Conservation (phyloP, 2,329 filamentous ascomycete species). For the Penicillium sp. region DNA sequence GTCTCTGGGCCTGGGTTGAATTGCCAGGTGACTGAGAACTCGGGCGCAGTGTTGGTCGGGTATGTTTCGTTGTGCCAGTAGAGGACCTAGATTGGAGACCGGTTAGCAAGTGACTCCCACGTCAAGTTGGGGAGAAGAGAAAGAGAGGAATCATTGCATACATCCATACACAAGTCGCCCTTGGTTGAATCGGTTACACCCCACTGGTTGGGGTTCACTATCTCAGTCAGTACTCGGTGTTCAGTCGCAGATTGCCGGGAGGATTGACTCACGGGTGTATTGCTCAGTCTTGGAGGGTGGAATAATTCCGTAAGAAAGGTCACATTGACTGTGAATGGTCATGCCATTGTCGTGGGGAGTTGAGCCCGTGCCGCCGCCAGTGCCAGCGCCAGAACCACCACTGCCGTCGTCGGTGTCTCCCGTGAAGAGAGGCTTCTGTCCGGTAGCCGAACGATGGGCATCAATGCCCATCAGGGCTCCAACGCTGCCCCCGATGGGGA, state of each 20-base stretch:
- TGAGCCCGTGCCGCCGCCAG: conserved; percentile 19
- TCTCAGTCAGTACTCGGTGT: background rate
- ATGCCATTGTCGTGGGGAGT: conserved; percentile 37
- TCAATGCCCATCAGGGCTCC: conserved; percentile 55
- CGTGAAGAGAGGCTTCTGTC: conserved; percentile 50
- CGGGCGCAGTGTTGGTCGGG: conserved; percentile 49
- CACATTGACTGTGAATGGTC: conserved; percentile 43
- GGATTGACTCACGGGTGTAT: conserved; percentile 50
- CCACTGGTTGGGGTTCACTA: conserved; percentile 61
- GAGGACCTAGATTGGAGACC: conserved; percentile 42
- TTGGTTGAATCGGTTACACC: conserved; percentile 40
- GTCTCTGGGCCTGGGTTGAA: conserved; percentile 46
- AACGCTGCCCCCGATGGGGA: conserved; percentile 54
- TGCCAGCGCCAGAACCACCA: conserved; percentile 20
- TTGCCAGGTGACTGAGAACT: conserved; percentile 57
- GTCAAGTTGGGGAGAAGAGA: background rate
- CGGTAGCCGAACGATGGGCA: conserved; percentile 44
- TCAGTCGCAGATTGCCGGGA: background rate
- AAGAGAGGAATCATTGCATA: conserved; percentile 35
- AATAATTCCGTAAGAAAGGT: conserved; percentile 49
- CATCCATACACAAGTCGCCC: conserved; percentile 55
- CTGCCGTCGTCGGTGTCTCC: conserved; percentile 24
- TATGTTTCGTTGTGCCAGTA: conserved; percentile 55
- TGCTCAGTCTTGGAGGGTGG: conserved; percentile 47
- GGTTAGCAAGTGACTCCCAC: background rate